Evolutionary conservation across 2,329 filamentous ascomycete species (phyloP), one percentile per base, ranked within the genome.

Genomic region (Fusarium bactridioides): DNA sequence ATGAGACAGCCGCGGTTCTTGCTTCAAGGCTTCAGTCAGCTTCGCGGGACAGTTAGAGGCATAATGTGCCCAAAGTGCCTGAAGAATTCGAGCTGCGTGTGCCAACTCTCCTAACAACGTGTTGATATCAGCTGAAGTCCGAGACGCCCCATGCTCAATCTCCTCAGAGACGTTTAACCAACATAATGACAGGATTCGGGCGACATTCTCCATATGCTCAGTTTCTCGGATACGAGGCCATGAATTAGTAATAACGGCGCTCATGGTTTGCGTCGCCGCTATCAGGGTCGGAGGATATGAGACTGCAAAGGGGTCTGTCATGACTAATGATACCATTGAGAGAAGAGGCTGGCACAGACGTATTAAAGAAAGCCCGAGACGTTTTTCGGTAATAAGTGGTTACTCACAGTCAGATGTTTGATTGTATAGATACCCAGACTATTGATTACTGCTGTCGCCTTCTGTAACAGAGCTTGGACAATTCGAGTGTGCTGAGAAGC

Each of bases 231-330:
- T 83, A 9, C 94, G 86, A 16, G 93, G 92, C 90, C 94, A 94
- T 65, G 89, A 89, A 66, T 87, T 90, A 18, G 86, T 73, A 16
- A 97, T 82, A 19, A 92, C 82, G 2, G 83, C 82, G 58, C 89
- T 86, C 27, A 94, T 75, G 2, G 89, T 85, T 23, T 83, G 79
- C 6, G 86, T 79, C 2, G 89, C 86, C 0, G 87, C 83, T 2
- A 85, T 59, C 4, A 94, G 81, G 4, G 91, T 82, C 1, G 84
- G 81, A 3, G 87, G 83, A 69, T 88, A 84, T 3, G 86, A 84
- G 15, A 87, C 82, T 2, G 87, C 86, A 77, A 96, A 93, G 0
- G 93, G 90, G 76, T 94, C 90, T 5, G 88, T 86, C 59, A 97
- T 83, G 15, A 92, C 87, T 43, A 84, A 83, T 5, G 89, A 89